Evolutionary conservation across 176 grass and related monocot genomes (phyloP).

Genomic region (Thalia dealbata): DNA sequence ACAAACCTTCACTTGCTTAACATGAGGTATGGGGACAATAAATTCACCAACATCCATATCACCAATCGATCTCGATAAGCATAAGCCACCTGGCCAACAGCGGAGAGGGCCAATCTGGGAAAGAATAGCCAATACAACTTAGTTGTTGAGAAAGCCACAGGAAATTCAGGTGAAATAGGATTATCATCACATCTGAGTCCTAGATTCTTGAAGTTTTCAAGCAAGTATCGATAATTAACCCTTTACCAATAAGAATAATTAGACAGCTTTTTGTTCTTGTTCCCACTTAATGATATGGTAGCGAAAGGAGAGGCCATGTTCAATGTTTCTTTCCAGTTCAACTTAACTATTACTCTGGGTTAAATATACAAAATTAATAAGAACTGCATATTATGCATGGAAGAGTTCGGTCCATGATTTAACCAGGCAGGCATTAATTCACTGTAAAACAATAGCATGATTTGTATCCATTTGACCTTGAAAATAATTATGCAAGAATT

Average conservation of each 20-base stretch:
- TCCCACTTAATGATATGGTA: not conserved
- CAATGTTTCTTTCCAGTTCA: not conserved
- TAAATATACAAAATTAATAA: not conserved
- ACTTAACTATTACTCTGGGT: not conserved
- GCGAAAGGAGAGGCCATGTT: not conserved
- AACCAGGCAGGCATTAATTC: not conserved
- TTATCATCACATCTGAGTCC: not conserved
- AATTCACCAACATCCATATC: slow-evolving; percentile 94
- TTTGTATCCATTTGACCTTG: not conserved
- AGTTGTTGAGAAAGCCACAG: too few relatives aligned
- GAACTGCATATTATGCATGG: not conserved
- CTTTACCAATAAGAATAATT: not conserved
- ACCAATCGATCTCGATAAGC: slow-evolving; percentile 91
- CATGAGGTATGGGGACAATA: slow-evolving; percentile 88
- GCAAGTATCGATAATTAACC: not conserved
- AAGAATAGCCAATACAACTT: not conserved
- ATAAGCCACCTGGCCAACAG: slow-evolving; percentile 98
- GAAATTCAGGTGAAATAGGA: not conserved
- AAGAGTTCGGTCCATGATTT: not conserved
- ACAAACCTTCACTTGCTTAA: slow-evolving; percentile 98
- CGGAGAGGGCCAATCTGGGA: slow-evolving; percentile 90
- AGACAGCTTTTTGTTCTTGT: not conserved
- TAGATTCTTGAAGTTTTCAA: not conserved
- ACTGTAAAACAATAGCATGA: not conserved
- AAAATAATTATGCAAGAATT: not conserved